These are phyloP conservation scores for Hippophae gyantsensis DNA, from an alignment of 306 rosid genomes.

Conservation along the genomic window DNA sequence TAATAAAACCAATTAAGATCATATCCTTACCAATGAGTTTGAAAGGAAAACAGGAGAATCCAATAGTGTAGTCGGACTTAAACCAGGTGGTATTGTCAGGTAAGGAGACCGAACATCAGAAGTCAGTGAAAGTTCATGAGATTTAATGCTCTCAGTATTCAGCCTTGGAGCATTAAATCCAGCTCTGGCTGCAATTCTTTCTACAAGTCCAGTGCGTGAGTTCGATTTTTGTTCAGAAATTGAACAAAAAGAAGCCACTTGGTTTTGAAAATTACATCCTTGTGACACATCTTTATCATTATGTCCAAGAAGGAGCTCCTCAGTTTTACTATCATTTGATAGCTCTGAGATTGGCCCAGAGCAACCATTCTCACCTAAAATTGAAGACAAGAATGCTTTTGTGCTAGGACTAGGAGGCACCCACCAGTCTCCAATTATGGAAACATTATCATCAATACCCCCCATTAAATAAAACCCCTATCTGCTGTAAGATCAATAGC, in stretches of 20 bases:
- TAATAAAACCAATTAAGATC: background rate
- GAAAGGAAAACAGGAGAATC: slow-evolving; percentile 93
- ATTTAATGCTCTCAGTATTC: slow-evolving; percentile 77
- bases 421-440: slow-evolving; percentile 55
- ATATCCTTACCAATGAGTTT: slow-evolving; percentile 59
- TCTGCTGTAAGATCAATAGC: slow-evolving; percentile 9
- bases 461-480: slow-evolving; percentile 33
- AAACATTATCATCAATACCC: slow-evolving; percentile 67
- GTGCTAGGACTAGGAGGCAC: slow-evolving; percentile 70
- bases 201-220: slow-evolving; percentile 63
- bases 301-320: slow-evolving; percentile 35
- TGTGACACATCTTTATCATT: slow-evolving; percentile 18
- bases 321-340: slow-evolving; percentile 32
- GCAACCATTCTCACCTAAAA: slow-evolving; percentile 53
- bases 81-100: slow-evolving; percentile 83
- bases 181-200: slow-evolving; percentile 84
- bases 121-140: slow-evolving; percentile 50
- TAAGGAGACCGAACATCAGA: slow-evolving; percentile 63
- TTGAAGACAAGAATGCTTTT: slow-evolving; percentile 52
- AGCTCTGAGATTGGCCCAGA: slow-evolving; percentile 36
- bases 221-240: slow-evolving; percentile 33
- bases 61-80: slow-evolving; percentile 86
- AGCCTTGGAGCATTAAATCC: slow-evolving; percentile 95
- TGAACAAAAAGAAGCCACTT: slow-evolving; percentile 24
- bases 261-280: slow-evolving; percentile 28